Evolutionary conservation across 805 yeast species (phyloP).

Genomic region (Scheffersomyces coipomensis): DNA sequence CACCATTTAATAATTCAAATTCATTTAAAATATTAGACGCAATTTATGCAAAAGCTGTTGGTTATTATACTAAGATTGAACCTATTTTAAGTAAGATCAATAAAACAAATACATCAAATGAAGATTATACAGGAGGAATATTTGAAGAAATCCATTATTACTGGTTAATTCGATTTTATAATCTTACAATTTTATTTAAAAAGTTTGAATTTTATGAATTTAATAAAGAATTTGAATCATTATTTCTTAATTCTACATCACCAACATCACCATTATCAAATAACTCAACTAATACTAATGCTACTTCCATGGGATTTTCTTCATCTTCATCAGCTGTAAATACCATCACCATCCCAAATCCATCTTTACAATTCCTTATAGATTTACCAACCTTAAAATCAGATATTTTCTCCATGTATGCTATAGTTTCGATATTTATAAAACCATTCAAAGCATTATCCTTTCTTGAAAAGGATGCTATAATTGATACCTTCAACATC

Average conservation of each 20-base stretch:
- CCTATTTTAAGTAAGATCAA: conserved; percentile 9
- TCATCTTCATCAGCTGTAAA: too few species aligned
- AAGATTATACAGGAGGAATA: too few species aligned
- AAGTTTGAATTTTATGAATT: conserved; percentile 24
- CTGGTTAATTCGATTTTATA: conserved; percentile 18
- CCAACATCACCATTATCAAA: conserved; percentile 2
- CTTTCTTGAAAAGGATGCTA: conserved; percentile 9
- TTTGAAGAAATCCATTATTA: conserved; percentile 19
- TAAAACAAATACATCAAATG: neutral
- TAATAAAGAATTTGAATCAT: conserved; percentile 17
- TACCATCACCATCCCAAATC: too few species aligned
- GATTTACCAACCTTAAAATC: conserved; percentile 10
- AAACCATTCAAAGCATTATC: conserved; percentile 28
- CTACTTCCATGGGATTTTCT: neutral
- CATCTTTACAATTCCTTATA: neutral
- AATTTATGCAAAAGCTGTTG: conserved; percentile 19
- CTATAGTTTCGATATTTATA: conserved; percentile 21
- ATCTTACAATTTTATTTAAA: conserved; percentile 22
- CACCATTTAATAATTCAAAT: too few species aligned
- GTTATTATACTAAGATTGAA: conserved; percentile 21
- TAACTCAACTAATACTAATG: neutral
- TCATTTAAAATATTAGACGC: conserved; percentile 13
- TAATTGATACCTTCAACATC: conserved; percentile 17
- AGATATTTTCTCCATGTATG: conserved; percentile 21
- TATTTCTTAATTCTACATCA: conserved; percentile 5